A percentile compares a stretch with the other conserved stretches of the same genome.
phyloP scores from a whole-genome alignment of 2,329 filamentous ascomycete genomes.

The Nigrospora sphaerica region DNA sequence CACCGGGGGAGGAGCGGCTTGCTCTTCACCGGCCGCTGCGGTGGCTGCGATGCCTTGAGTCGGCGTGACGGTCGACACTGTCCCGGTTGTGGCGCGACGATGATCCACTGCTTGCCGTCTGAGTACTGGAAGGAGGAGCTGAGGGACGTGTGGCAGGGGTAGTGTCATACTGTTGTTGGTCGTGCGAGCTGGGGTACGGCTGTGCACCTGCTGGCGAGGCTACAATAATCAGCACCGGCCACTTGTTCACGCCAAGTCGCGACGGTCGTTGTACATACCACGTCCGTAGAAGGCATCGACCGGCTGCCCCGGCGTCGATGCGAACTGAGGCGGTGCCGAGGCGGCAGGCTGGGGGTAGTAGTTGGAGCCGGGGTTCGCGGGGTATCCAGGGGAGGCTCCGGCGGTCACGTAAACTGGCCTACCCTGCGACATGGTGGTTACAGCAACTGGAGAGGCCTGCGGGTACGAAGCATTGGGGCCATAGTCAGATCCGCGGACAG shows the following conservation, averaged over 20 bases:
- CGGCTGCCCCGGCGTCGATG: conserved; percentile 31
- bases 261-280: conserved; percentile 45
- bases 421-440: not conserved
- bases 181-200: conserved; percentile 29
- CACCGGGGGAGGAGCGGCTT: too few relatives aligned
- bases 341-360: conserved; percentile 26
- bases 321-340: conserved; percentile 24
- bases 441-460: not conserved
- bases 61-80: conserved; percentile 17
- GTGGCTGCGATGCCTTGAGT: conserved; percentile 19
- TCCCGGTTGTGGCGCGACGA: conserved; percentile 17
- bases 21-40: conserved; percentile 9
- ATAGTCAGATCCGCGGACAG: conserved; percentile 6
- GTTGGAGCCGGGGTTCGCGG: conserved; percentile 3
- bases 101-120: conserved; percentile 22
- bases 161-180: conserved; percentile 46
- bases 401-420: conserved; percentile 1
- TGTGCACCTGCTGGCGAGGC: conserved; percentile 42
- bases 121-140: conserved; percentile 19
- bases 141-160: conserved; percentile 27
- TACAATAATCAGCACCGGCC: conserved; percentile 38
- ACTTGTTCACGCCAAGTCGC: conserved; percentile 11
- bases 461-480: conserved; percentile 2
- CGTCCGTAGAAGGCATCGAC: conserved; percentile 50
- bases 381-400: not conserved